Conservation (phyloP, 768 basidiomycete genomes). For the Pleurotus tuoliensis region DNA sequence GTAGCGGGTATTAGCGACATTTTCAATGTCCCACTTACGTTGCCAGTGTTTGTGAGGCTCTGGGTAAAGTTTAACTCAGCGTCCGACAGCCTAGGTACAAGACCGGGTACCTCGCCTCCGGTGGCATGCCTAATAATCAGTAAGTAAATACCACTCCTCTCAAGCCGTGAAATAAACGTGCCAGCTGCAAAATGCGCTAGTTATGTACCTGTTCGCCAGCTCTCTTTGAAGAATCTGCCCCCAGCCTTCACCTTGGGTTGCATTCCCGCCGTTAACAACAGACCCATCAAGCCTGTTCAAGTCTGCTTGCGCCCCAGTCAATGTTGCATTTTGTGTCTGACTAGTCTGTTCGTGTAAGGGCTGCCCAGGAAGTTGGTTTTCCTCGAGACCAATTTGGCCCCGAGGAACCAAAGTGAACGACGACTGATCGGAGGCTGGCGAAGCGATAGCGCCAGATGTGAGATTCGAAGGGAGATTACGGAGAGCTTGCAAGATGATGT, state of each 20-base stretch:
- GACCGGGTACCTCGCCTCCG: constrained; percentile 73
- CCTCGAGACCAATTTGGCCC: constrained; percentile 79
- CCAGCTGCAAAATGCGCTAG: constrained; percentile 89
- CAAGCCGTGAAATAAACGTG: constrained; percentile 24
- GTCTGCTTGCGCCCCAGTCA: constrained; percentile 54
- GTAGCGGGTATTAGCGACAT: constrained; percentile 2
- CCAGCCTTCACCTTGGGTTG: constrained; percentile 61
- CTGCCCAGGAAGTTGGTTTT: constrained; percentile 70
- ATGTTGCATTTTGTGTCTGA: constrained; percentile 38
- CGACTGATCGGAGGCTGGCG: constrained; percentile 44
- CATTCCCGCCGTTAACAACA: constrained; percentile 69
- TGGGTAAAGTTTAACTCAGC: constrained; percentile 65
- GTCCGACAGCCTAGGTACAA: constrained; percentile 68
- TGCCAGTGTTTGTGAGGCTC: constrained; percentile 66
- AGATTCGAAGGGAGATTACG: constrained; percentile 70
- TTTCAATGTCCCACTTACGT: constrained; percentile 39
- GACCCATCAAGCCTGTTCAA: constrained; percentile 50
- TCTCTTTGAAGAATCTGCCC: constrained; percentile 56
- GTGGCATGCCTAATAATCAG: constrained; percentile 64
- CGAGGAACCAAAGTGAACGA: constrained; percentile 67
- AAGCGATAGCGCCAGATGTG: constrained; percentile 51
- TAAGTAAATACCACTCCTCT: neutral
- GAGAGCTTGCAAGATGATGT: constrained; percentile 77
- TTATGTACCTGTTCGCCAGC: constrained; percentile 81
- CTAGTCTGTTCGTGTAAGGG: constrained; percentile 32